These are phyloP conservation scores for Chalciporus pseudorubinellus DNA, from an alignment of 768 basidiomycete genomes.

Conservation along the genomic window DNA sequence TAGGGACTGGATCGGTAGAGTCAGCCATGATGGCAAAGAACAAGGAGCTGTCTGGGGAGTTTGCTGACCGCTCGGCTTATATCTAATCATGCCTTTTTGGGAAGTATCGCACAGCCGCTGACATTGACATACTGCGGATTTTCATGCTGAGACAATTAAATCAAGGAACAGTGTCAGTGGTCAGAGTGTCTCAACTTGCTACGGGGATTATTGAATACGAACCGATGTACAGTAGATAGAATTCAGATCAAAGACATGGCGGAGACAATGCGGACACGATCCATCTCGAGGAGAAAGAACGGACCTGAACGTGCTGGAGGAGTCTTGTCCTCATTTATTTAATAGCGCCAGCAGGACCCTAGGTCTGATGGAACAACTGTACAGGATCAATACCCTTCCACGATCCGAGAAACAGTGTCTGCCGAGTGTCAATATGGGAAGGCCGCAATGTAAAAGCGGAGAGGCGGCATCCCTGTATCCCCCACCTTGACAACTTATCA, in stretches of 20 bases:
- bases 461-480: background rate
- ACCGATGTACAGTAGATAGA: background rate
- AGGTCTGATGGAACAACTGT: background rate
- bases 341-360: background rate
- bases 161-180: no score
- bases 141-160: no score
- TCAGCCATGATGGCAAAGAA: conserved; percentile 41
- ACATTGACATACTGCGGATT: background rate
- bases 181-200: background rate
- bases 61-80: conserved; percentile 10
- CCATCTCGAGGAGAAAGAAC: conserved; percentile 22
- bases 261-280: conserved; percentile 16
- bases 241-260: background rate
- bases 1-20: conserved; percentile 31
- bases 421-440: no score
- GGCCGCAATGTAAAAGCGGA: no score
- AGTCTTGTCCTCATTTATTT: background rate
- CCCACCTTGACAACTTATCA: background rate
- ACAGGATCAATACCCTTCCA: no score
- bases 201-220: background rate
- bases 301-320: conserved; percentile 8
- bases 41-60: conserved; percentile 1
- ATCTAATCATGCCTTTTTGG: conserved; percentile 18
- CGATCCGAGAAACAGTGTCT: no score
- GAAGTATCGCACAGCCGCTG: conserved; percentile 16